Conservation (phyloP, 2,329 filamentous ascomycete species). For the Leptodontidium sp. region DNA sequence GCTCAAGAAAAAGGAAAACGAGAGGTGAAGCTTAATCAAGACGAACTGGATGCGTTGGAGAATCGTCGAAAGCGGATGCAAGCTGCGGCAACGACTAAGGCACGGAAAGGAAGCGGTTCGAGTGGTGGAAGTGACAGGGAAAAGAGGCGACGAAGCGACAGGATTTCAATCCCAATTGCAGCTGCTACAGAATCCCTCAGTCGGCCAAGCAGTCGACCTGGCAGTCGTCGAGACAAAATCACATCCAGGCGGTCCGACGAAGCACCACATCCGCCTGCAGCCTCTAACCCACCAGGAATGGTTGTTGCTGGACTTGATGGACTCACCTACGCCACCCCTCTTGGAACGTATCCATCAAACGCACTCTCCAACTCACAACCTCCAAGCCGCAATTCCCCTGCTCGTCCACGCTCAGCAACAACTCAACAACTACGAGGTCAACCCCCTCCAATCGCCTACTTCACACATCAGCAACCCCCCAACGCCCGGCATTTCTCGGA, state of each 20-base stretch:
- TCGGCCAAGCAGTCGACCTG: constrained; percentile 33
- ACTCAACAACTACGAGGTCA: constrained; percentile 32
- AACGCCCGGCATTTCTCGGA: constrained; percentile 42
- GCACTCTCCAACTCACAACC: constrained; percentile 29
- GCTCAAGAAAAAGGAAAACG: constrained; percentile 79
- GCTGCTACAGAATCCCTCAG: constrained; percentile 37
- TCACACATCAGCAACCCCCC: constrained; percentile 32
- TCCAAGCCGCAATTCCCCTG: constrained; percentile 45
- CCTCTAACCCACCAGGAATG: constrained; percentile 52
- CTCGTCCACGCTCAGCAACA: constrained; percentile 45
- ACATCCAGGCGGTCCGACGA: constrained; percentile 47
- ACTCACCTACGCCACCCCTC: constrained; percentile 54
- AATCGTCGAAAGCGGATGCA: constrained; percentile 66
- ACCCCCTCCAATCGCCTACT: constrained; percentile 34
- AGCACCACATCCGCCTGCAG: constrained; percentile 39
- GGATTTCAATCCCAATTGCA: constrained; percentile 43
- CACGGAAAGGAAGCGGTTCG: constrained; percentile 38
- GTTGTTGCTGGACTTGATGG: constrained; percentile 57
- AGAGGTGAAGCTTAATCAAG: constrained; percentile 81
- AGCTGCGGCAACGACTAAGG: constrained; percentile 39
- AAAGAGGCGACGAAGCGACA: constrained; percentile 40
- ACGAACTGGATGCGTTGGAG: constrained; percentile 83
- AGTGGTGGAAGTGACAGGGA: constrained; percentile 42
- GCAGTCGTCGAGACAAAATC: constrained; percentile 33
- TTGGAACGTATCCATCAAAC: constrained; percentile 50